Evolutionary conservation across 1,139 yeast genomes (phyloP), one percentile per base, ranked within the genome.

Genomic region (Suhomyces ambrosiae): DNA sequence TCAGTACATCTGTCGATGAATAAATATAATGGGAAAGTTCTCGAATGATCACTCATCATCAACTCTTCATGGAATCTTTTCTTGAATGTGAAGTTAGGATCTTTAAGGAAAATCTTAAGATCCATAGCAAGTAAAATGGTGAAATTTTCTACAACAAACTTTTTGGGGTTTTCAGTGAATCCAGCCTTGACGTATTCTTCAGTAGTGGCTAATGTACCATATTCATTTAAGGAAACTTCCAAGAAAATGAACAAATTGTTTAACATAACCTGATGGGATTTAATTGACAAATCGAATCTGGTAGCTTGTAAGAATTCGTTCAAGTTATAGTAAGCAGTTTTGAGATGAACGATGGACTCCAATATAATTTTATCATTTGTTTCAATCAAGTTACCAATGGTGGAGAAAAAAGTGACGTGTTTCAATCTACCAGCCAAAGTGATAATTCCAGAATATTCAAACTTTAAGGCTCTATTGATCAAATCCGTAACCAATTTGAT

Each of bases 61-160:
- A 77, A 63, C 48, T 79, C 83, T 53, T 80, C 84, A 44, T 76
- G 79, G 53, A 74, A 75, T 32, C 70, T 60, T 58, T 80, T 80
- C 41, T 76, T 77, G 54, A 80, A 78, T 0, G 80, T 62, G 56
- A 76, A 73, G 54, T 78, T 78, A 9, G 81, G 73, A 49, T 72
- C 79, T 44, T 73, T 73, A 31, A 79, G 61, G 52, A 77, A 76
- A 34, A 74, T 67, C 50, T 72, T 65, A 41, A 78, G 60, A 50
- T 77, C 79, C 67, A 77, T 67, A 9, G 80, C 70, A 39, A 66
- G 55, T 47, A 69, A 58, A 36, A 71, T 51, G 33, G 71, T 47
- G 49, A 71, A 74, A 44, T 71, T 66, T 13, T 66, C 70, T 11
- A 63, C 60, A 5, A 74, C 69, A 47, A 66, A 73, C 26, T 63